Evolutionary conservation across 2,329 filamentous ascomycete species (phyloP).

Genomic region (Pseudocercospora fuligena): DNA sequence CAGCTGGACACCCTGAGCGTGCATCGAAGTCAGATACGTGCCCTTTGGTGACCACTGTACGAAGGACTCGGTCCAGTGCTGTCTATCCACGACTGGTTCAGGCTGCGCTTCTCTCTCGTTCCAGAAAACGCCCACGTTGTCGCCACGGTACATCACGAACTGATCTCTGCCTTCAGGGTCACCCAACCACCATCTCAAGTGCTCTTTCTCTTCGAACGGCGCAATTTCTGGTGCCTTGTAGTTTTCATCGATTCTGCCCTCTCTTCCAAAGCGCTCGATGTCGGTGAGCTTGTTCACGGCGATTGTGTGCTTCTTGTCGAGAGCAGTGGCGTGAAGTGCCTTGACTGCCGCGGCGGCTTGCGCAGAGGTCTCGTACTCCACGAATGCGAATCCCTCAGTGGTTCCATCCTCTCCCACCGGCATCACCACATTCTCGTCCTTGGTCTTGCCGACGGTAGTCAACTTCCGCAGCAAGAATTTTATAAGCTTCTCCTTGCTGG

Average conservation of each 20-base stretch:
- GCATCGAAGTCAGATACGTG: slow-evolving; percentile 91
- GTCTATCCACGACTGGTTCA: slow-evolving; percentile 86
- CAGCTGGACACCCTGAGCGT: slow-evolving; percentile 93
- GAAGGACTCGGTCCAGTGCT: slow-evolving; percentile 97
- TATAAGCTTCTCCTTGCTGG: slow-evolving; percentile 89
- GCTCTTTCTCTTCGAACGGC: slow-evolving; percentile 88
- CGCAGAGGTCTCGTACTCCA: slow-evolving; percentile 89
- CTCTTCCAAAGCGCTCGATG: slow-evolving; percentile 92
- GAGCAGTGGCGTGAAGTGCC: slow-evolving; percentile 79
- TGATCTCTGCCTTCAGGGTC: slow-evolving; percentile 91
- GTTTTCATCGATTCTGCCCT: slow-evolving; percentile 90
- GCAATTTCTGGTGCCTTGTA: slow-evolving; percentile 83
- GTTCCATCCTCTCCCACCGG: slow-evolving; percentile 85
- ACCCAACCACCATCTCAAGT: slow-evolving; percentile 89
- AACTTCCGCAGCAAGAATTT: slow-evolving; percentile 97
- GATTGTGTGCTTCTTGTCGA: slow-evolving; percentile 96
- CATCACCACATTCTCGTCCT: slow-evolving; percentile 91
- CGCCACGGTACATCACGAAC: slow-evolving; percentile 90
- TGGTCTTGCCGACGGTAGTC: slow-evolving; percentile 80
- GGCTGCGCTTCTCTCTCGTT: slow-evolving; percentile 94
- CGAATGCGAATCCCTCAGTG: slow-evolving; percentile 92
- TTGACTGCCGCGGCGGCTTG: slow-evolving; percentile 90
- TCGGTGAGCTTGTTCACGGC: slow-evolving; percentile 98
- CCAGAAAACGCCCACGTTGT: slow-evolving; percentile 95
- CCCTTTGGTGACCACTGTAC: slow-evolving; percentile 97